Conservation (phyloP, 257 asterid genomes). For the Solanum peruvianum region DNA sequence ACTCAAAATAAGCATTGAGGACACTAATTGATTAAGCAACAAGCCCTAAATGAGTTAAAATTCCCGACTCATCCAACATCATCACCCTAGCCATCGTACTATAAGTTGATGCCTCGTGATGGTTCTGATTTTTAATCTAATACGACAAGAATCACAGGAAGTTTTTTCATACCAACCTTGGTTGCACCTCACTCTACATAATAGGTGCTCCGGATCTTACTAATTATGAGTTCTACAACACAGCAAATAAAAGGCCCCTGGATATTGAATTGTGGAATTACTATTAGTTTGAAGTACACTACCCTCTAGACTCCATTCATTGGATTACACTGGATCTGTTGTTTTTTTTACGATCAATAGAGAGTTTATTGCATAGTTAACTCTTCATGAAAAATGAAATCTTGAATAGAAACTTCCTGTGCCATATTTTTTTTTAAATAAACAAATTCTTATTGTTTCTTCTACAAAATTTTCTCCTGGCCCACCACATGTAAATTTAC, state of each 20-base stretch:
- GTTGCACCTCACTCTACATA: background rate
- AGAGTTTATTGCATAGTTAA: background rate
- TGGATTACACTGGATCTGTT: background rate
- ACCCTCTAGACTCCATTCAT: background rate
- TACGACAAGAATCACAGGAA: background rate
- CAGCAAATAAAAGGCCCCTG: background rate
- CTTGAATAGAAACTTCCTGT: background rate
- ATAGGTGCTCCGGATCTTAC: background rate
- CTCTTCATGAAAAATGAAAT: background rate
- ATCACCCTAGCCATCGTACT: background rate
- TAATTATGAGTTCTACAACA: background rate
- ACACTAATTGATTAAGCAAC: background rate
- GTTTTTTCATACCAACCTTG: background rate
- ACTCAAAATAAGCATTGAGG: background rate
- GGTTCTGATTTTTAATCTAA: background rate
- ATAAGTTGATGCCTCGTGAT: background rate
- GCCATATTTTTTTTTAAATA: background rate
- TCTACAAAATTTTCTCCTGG: background rate
- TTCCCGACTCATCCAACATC: background rate
- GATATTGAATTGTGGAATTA: background rate
- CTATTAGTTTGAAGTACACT: background rate
- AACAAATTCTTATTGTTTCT: background rate
- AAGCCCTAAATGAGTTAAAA: background rate
- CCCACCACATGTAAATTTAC: background rate
- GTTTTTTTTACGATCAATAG: background rate